Percentiles rank a stretch among this genome's conserved stretches.
Conservation (phyloP, 768 basidiomycete genomes). For the Cystobasidium onofrii region DNA sequence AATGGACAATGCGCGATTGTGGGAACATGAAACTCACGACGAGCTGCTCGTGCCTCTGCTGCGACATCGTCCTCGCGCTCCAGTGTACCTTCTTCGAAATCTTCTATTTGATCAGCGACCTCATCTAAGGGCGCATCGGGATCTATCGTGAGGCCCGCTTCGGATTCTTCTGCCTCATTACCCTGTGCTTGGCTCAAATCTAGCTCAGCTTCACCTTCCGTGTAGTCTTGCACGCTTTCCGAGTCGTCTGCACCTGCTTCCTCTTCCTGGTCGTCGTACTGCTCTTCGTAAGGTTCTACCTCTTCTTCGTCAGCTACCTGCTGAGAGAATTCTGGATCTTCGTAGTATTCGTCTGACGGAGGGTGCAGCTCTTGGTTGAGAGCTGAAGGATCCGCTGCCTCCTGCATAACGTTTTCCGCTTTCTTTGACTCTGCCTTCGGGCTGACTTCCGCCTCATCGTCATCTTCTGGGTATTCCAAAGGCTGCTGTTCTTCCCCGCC, state of each 20-base stretch:
- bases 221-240: neutral
- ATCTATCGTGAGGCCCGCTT: conserved; percentile 5
- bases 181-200: neutral
- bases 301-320: neutral
- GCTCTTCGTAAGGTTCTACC: conserved; percentile 3
- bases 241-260: neutral
- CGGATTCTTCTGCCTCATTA: neutral
- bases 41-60: neutral
- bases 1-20: too few species aligned
- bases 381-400: neutral
- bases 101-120: conserved; percentile 19
- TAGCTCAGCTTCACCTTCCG: neutral
- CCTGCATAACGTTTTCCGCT: neutral
- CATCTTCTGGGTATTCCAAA: neutral
- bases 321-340: conserved; percentile 31
- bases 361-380: neutral
- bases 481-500: neutral
- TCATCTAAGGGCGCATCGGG: conserved; percentile 22
- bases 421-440: neutral
- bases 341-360: conserved; percentile 27
- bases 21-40: conserved; percentile 4
- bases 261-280: neutral
- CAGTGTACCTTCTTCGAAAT: conserved; percentile 15
- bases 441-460: neutral
- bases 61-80: conserved; percentile 15